Percentiles rank a stretch among this genome's conserved stretches.
phyloP scores from a whole-genome alignment of 805 yeast genomes.

The Metschnikowia continentalis region DNA sequence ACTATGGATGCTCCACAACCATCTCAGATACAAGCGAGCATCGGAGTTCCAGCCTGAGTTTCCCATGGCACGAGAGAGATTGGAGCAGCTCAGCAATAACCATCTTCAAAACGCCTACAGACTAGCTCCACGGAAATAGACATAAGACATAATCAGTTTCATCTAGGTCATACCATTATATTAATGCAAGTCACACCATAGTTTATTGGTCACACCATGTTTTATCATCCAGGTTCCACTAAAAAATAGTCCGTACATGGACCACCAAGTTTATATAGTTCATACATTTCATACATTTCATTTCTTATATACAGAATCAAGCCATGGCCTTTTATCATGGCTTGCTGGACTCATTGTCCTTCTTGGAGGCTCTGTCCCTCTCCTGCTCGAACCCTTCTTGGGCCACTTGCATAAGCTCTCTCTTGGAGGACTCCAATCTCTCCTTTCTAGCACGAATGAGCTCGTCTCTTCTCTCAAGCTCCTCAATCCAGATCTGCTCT shows the following conservation, averaged over 20 bases:
- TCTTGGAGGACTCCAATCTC: slow-evolving; percentile 56
- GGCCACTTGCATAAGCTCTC: slow-evolving; percentile 36
- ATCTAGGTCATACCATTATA: background rate
- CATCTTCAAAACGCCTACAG: background rate
- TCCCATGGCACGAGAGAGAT: slow-evolving; percentile 8
- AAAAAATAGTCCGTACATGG: no score
- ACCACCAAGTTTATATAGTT: background rate
- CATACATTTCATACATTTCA: background rate
- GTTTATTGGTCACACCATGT: no score
- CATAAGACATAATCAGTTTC: background rate
- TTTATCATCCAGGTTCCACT: no score
- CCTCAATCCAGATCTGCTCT: slow-evolving; percentile 85
- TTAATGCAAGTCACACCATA: no score
- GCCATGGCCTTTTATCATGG: background rate
- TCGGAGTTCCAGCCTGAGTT: slow-evolving; percentile 16
- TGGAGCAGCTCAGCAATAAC: background rate
- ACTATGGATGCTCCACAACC: slow-evolving; percentile 18
- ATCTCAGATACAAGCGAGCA: slow-evolving; percentile 11
- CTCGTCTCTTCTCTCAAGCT: slow-evolving; percentile 79
- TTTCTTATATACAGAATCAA: background rate
- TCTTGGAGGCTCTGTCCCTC: slow-evolving; percentile 3
- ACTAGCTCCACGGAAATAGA: background rate
- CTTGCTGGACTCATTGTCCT: background rate
- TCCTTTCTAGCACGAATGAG: slow-evolving; percentile 63
- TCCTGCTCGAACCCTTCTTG: slow-evolving; percentile 29